Evolutionary conservation across 768 basidiomycete genomes (phyloP).

Genomic region (Agaricus bisporus): DNA sequence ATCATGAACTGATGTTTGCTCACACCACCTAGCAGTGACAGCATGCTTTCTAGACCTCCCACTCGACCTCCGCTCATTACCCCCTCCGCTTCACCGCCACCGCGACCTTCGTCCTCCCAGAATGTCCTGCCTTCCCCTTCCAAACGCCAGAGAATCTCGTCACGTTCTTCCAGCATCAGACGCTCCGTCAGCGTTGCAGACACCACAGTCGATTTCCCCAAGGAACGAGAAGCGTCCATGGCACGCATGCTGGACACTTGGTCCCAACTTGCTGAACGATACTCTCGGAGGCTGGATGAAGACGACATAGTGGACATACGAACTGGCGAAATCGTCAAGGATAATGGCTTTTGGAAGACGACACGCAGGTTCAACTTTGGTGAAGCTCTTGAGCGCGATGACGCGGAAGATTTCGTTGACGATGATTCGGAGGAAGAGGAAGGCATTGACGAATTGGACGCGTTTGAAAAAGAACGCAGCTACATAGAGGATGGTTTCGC

Average conservation of each 20-base stretch:
- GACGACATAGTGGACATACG: conserved; percentile 75
- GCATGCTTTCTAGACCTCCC: not conserved
- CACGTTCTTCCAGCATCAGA: conserved; percentile 31
- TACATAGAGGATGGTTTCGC: conserved; percentile 24
- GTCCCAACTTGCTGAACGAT: conserved; percentile 63
- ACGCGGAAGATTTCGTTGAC: conserved; percentile 35
- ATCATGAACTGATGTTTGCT: not conserved
- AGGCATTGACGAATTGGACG: conserved; percentile 57
- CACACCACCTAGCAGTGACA: not conserved
- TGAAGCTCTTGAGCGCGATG: conserved; percentile 36
- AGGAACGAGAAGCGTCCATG: conserved; percentile 51
- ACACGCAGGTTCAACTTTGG: conserved; percentile 44
- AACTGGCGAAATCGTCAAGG: conserved; percentile 55
- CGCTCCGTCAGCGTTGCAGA: conserved; percentile 17
- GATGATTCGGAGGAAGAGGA: conserved; percentile 47
- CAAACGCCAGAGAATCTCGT: conserved; percentile 39
- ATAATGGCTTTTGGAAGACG: conserved; percentile 60
- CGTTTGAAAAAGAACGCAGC: conserved; percentile 31
- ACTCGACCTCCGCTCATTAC: conserved; percentile 32
- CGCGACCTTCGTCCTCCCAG: conserved; percentile 24
- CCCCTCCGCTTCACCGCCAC: conserved; percentile 49
- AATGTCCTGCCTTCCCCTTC: conserved; percentile 41
- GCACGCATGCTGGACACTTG: conserved; percentile 56
- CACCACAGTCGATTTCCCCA: conserved; percentile 36
- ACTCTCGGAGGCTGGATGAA: conserved; percentile 61